Conservation (phyloP, 208 protist genomes). For the Crithidia bombi region DNA sequence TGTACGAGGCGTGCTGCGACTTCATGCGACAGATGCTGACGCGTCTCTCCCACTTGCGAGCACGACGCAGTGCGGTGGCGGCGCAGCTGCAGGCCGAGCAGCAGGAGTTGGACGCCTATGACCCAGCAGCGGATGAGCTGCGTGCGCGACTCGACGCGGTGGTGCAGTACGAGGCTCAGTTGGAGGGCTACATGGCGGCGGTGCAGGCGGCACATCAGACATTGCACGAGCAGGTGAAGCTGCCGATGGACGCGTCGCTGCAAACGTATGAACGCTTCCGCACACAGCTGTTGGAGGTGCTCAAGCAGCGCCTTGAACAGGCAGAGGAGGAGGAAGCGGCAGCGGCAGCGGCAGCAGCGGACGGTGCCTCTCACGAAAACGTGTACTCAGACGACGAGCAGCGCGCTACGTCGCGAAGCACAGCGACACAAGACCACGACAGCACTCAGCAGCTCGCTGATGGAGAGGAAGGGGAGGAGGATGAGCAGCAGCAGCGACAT, state of each 20-base stretch:
- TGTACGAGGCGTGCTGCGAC: constrained; percentile 42
- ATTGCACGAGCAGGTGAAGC: constrained; percentile 41
- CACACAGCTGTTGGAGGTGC: constrained; percentile 39
- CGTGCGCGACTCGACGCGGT: constrained; percentile 28
- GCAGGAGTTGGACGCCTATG: constrained; percentile 46
- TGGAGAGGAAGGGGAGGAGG: background rate
- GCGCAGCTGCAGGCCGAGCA: constrained; percentile 33
- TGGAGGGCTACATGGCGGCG: constrained; percentile 33
- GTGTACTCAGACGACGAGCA: too few relatives aligned
- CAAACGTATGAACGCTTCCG: constrained; percentile 36
- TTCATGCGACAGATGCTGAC: constrained; percentile 43
- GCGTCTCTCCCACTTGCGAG: constrained; percentile 44
- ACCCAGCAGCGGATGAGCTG: constrained; percentile 45
- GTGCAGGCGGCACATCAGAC: constrained; percentile 30
- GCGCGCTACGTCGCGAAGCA: too few relatives aligned
- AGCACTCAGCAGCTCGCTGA: too few relatives aligned
- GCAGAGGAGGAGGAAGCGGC: constrained; percentile 18
- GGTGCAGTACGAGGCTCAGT: constrained; percentile 32
- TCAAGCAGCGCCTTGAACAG: constrained; percentile 40
- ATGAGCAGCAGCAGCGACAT: background rate
- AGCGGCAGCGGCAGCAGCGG: background rate
- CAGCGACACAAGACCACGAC: too few relatives aligned
- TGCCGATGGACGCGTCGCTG: constrained; percentile 29
- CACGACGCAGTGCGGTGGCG: constrained; percentile 40
- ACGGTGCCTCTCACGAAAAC: too few relatives aligned